Percentiles rank a stretch among this genome's conserved stretches.
Evolutionary conservation across 441 rosid genomes (phyloP).

Genomic region (Pelargonium fulgidum): DNA sequence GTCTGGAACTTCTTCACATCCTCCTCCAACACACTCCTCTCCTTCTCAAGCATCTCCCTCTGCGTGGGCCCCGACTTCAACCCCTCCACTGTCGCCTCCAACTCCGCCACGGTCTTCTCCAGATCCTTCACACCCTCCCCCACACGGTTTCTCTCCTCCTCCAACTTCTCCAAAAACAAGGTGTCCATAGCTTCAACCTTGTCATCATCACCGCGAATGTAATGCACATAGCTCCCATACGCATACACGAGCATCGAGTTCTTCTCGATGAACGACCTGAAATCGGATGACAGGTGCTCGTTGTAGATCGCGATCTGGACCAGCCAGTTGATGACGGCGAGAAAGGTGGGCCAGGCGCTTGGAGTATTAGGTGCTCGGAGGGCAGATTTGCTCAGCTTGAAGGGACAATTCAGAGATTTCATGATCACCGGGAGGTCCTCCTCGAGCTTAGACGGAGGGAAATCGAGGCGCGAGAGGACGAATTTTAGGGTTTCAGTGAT

Average conservation of each 20-base stretch:
- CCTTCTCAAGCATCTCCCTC: slow-evolving; percentile 50
- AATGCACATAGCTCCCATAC: slow-evolving; percentile 46
- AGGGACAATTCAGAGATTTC: slow-evolving; percentile 52
- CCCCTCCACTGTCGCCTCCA: slow-evolving; percentile 41
- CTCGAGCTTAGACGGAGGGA: slow-evolving; percentile 44
- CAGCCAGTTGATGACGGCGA: slow-evolving; percentile 64
- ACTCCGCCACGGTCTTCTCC: slow-evolving; percentile 32
- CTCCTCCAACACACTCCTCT: slow-evolving; percentile 47
- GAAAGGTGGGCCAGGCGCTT: slow-evolving; percentile 77
- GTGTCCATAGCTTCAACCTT: slow-evolving; percentile 45
- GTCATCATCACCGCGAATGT: slow-evolving; percentile 55
- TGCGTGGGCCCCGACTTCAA: slow-evolving; percentile 48
- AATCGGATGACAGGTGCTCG: slow-evolving; percentile 29
- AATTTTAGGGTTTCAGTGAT: slow-evolving; percentile 52
- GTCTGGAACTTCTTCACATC: slow-evolving; percentile 61
- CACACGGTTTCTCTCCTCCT: slow-evolving; percentile 40
- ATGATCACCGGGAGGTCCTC: slow-evolving; percentile 57
- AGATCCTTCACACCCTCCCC: slow-evolving; percentile 31
- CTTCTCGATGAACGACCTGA: slow-evolving; percentile 29
- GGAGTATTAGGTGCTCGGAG: slow-evolving; percentile 78
- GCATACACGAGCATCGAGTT: slow-evolving; percentile 40
- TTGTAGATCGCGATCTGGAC: slow-evolving; percentile 50
- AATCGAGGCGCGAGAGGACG: slow-evolving; percentile 47
- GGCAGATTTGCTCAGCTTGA: slow-evolving; percentile 61
- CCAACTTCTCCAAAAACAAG: slow-evolving; percentile 51